Percentiles rank a stretch among this genome's conserved stretches.
Conservation (phyloP, 495 filamentous ascomycete genomes). For the Apiosordaria backusii region DNA sequence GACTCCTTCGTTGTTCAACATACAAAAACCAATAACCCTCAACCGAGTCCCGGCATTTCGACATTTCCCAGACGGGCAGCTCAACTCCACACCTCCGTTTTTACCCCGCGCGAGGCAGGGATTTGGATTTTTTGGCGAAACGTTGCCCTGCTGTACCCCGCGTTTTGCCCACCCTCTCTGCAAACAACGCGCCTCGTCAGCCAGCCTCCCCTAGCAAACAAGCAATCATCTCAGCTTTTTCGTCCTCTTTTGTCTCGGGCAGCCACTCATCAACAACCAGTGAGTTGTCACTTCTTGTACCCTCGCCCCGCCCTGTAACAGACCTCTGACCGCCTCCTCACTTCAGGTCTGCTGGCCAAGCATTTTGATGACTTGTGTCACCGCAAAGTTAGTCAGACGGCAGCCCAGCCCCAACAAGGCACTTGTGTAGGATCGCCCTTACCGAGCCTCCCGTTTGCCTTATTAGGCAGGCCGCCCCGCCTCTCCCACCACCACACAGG, state of each 20-base stretch:
- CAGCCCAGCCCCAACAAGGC: slow-evolving; percentile 6
- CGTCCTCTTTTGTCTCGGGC: background rate
- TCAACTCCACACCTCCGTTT: background rate
- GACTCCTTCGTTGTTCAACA: too few species aligned
- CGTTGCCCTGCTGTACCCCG: slow-evolving; percentile 9
- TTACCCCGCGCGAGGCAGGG: slow-evolving; percentile 9
- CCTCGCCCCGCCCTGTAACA: background rate
- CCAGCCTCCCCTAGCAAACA: background rate
- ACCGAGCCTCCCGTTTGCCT: slow-evolving; percentile 1
- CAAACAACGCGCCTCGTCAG: background rate
- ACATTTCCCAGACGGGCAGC: background rate
- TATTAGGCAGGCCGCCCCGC: slow-evolving; percentile 5
- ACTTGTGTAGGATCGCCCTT: slow-evolving; percentile 10
- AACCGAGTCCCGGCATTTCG: background rate
- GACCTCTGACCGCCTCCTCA: background rate
- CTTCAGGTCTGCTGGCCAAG: slow-evolving; percentile 14
- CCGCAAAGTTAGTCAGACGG: slow-evolving; percentile 8
- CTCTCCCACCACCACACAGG: background rate
- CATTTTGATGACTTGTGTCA: slow-evolving; percentile 16
- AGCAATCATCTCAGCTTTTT: background rate
- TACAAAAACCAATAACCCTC: too few species aligned
- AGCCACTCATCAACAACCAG: background rate
- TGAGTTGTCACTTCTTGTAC: background rate
- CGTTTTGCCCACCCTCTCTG: slow-evolving; percentile 7
- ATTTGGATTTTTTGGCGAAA: background rate